Evolutionary conservation across 2,329 filamentous ascomycete genomes (phyloP).

Genomic region (Sclerotiophoma versabilis): DNA sequence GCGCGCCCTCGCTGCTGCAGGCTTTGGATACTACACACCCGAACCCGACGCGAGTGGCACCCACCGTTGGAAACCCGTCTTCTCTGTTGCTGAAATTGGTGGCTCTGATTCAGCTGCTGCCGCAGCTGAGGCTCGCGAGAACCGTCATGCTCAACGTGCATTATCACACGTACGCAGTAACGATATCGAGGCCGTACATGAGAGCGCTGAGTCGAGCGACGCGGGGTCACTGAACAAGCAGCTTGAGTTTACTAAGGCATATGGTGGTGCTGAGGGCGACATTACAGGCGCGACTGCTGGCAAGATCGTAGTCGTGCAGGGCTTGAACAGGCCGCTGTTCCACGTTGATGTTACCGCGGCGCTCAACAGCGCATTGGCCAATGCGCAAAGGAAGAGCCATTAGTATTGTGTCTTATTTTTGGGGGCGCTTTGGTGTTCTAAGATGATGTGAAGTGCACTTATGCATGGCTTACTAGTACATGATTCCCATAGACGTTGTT

Average conservation of each 20-base stretch:
- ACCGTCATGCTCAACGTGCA: slow-evolving; percentile 52
- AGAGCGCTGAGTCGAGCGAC: slow-evolving; percentile 30
- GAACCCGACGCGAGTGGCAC: slow-evolving; percentile 60
- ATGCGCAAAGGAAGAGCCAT: slow-evolving; percentile 60
- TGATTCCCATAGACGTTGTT: slow-evolving; percentile 19
- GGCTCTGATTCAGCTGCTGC: slow-evolving; percentile 76
- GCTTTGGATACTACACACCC: slow-evolving; percentile 82
- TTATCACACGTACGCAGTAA: slow-evolving; percentile 59
- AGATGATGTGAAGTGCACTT: not conserved
- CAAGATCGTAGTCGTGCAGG: slow-evolving; percentile 70
- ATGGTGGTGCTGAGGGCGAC: slow-evolving; percentile 43
- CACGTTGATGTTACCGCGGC: slow-evolving; percentile 92
- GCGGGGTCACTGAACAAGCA: slow-evolving; percentile 43
- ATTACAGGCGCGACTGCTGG: slow-evolving; percentile 1
- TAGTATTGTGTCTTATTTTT: slow-evolving; percentile 15
- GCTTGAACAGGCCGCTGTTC: slow-evolving; percentile 90
- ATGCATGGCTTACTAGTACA: slow-evolving; percentile 10
- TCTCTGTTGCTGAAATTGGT: slow-evolving; percentile 88
- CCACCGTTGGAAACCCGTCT: slow-evolving; percentile 88
- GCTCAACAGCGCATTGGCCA: slow-evolving; percentile 86
- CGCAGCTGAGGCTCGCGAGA: slow-evolving; percentile 70
- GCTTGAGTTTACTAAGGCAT: slow-evolving; percentile 41
- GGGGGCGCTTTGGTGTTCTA: slow-evolving; percentile 10
- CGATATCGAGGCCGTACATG: slow-evolving; percentile 28
- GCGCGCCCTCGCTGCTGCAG: slow-evolving; percentile 84